These are phyloP conservation scores for Diaporthe aspalathi DNA, from an alignment of 2,329 filamentous ascomycete genomes.

Conservation along the genomic window DNA sequence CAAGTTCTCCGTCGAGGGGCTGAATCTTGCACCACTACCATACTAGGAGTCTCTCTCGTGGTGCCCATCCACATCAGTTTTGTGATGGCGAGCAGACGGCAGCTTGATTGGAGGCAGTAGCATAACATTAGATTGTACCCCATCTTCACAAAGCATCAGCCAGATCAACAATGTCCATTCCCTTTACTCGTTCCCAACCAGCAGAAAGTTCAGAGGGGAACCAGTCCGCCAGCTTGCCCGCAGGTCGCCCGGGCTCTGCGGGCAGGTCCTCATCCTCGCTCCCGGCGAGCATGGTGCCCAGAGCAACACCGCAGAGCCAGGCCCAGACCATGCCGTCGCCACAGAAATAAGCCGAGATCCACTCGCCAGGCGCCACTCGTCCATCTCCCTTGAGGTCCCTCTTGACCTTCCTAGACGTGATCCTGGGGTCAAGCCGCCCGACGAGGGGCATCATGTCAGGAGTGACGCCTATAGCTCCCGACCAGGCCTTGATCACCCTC, in stretches of 20 bases:
- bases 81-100: too few relatives aligned
- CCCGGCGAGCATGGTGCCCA: slow-evolving; percentile 59
- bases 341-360: slow-evolving; percentile 63
- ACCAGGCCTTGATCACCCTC: slow-evolving; percentile 58
- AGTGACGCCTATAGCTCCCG: slow-evolving; percentile 60
- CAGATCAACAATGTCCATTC: slow-evolving; percentile 52
- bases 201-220: slow-evolving; percentile 53
- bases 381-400: neutral
- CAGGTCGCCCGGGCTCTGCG: slow-evolving; percentile 49
- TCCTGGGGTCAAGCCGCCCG: slow-evolving; percentile 52
- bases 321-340: slow-evolving; percentile 66
- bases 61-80: slow-evolving; percentile 18
- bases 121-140: neutral
- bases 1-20: slow-evolving; percentile 67
- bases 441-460: slow-evolving; percentile 62
- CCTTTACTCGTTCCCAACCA: slow-evolving; percentile 49
- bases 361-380: slow-evolving; percentile 52
- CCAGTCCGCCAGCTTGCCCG: slow-evolving; percentile 53
- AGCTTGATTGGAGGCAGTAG: neutral
- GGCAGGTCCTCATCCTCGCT: slow-evolving; percentile 48
- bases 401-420: slow-evolving; percentile 45
- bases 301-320: slow-evolving; percentile 62
- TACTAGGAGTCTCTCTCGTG: slow-evolving; percentile 48
- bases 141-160: slow-evolving; percentile 39
- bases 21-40: slow-evolving; percentile 68